Conservation (phyloP, 2,329 filamentous ascomycete species). For the Aspergillus melleus region DNA sequence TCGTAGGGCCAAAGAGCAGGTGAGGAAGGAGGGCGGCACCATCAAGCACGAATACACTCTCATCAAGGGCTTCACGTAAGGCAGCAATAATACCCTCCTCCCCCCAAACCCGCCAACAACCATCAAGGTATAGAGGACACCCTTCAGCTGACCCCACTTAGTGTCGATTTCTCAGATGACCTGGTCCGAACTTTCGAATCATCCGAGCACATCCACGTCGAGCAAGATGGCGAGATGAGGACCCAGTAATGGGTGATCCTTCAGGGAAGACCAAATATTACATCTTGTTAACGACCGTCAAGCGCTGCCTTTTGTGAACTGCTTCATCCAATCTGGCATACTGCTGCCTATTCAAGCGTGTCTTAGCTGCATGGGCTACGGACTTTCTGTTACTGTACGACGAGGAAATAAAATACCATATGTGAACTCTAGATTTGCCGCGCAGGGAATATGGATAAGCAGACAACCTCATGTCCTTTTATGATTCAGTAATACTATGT, state of each 20-base stretch:
- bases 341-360: background rate
- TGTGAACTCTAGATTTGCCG: slow-evolving; percentile 5
- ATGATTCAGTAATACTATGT: background rate
- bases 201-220: slow-evolving; percentile 75
- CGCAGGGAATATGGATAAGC: background rate
- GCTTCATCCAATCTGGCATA: background rate
- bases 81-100: slow-evolving; percentile 17
- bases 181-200: slow-evolving; percentile 64
- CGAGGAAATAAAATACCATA: background rate
- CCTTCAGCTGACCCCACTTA: slow-evolving; percentile 38
- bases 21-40: slow-evolving; percentile 72
- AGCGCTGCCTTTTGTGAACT: background rate
- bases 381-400: slow-evolving; percentile 12
- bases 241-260: slow-evolving; percentile 63
- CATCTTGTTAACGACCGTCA: background rate
- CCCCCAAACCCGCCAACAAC: background rate
- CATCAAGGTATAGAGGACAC: background rate
- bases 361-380: slow-evolving; percentile 18
- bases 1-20: slow-evolving; percentile 72
- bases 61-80: slow-evolving; percentile 93
- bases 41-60: slow-evolving; percentile 82
- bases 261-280: background rate
- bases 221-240: slow-evolving; percentile 68
- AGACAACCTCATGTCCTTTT: background rate
- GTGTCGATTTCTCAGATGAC: slow-evolving; percentile 71